phyloP scores from a whole-genome alignment of 768 basidiomycete genomes.

The Rhodosporidiobolus odoratus region DNA sequence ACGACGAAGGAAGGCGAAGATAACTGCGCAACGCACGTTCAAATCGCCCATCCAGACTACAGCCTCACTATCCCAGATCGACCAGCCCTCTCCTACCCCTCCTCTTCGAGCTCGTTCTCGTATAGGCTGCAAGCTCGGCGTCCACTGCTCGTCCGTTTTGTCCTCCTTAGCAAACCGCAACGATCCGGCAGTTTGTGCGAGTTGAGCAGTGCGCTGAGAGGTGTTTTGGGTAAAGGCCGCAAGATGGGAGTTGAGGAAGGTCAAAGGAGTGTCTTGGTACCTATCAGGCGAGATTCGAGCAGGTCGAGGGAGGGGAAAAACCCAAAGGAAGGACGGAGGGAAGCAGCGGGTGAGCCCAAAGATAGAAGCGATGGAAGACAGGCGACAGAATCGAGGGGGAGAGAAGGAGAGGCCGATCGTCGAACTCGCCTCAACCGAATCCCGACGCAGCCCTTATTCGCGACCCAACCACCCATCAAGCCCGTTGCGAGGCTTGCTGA shows the following conservation, averaged over 20 bases:
- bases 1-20: background rate
- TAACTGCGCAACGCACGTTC: constrained; percentile 16
- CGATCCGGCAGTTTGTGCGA: constrained; percentile 62
- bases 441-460: constrained; percentile 76
- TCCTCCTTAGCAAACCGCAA: constrained; percentile 47
- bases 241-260: constrained; percentile 76
- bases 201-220: constrained; percentile 68
- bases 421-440: constrained; percentile 58
- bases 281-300: too few relatives aligned
- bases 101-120: background rate
- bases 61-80: constrained; percentile 6
- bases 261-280: constrained; percentile 50
- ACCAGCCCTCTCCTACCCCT: constrained; percentile 2
- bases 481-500: constrained; percentile 62
- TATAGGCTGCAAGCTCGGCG: constrained; percentile 8
- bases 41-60: constrained; percentile 30
- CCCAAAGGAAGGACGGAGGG: background rate
- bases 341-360: too few relatives aligned
- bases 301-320: background rate
- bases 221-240: constrained; percentile 76
- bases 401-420: too few relatives aligned
- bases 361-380: too few relatives aligned
- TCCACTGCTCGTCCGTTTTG: constrained; percentile 15
- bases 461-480: constrained; percentile 74
- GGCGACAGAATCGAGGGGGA: too few relatives aligned